phyloP scores from a whole-genome alignment of 345 rosid species.

The Acer negundo region DNA sequence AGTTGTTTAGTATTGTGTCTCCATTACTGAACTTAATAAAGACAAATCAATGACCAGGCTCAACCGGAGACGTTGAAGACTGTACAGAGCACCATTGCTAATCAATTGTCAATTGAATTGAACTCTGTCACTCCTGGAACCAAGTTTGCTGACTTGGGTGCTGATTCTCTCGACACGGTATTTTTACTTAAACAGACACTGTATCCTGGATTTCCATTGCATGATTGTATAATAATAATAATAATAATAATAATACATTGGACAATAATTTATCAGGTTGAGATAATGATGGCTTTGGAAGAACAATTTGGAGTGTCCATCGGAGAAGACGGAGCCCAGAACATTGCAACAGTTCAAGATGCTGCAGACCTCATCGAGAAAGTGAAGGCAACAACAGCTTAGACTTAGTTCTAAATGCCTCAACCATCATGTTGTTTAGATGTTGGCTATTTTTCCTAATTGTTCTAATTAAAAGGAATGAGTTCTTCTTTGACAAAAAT shows the following conservation, averaged over 20 bases:
- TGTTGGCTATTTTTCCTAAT: not conserved
- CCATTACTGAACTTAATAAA: not conserved
- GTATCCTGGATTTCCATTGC: no score
- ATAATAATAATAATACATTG: not conserved
- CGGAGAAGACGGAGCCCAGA: conserved; percentile 65
- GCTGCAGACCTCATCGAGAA: conserved; percentile 67
- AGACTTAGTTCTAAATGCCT: not conserved
- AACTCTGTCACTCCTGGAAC: conserved; percentile 54
- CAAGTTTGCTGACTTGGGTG: conserved; percentile 71
- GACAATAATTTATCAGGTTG: conserved; percentile 37
- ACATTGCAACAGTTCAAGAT: conserved; percentile 56
- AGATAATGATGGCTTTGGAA: conserved; percentile 73
- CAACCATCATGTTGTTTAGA: not conserved
- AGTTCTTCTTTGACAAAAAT: not conserved
- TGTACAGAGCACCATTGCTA: conserved; percentile 58
- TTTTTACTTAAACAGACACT: not conserved
- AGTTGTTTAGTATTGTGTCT: not conserved
- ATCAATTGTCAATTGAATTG: conserved; percentile 59
- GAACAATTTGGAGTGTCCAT: conserved; percentile 60
- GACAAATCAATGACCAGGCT: conserved; percentile 32
- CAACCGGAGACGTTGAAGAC: conserved; percentile 49
- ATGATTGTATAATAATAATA: not conserved
- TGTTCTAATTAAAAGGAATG: not conserved
- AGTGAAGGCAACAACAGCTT: conserved; percentile 42
- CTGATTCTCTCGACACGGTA: conserved; percentile 74